A percentile compares a stretch with the other conserved stretches of the same genome.
Conservation (phyloP, 2,329 filamentous ascomycete genomes). For the Macroventuria anomochaeta region DNA sequence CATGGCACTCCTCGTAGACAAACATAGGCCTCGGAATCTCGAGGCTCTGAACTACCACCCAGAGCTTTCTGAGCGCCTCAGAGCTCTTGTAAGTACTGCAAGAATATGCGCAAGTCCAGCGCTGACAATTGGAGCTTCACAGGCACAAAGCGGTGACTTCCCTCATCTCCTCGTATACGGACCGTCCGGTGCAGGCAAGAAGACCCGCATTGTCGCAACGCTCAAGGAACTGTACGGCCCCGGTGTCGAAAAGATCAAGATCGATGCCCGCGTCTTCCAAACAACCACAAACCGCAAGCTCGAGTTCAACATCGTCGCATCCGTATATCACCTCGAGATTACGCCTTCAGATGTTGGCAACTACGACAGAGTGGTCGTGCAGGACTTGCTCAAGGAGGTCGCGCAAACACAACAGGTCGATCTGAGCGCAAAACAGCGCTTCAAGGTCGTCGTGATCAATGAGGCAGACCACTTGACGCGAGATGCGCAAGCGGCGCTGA, state of each 20-base stretch:
- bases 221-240: constrained; percentile 94
- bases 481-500: constrained; percentile 92
- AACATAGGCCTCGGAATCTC: constrained; percentile 73
- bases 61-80: constrained; percentile 85
- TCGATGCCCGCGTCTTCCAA: constrained; percentile 95
- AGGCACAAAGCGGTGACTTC: constrained; percentile 97
- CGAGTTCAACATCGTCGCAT: constrained; percentile 98
- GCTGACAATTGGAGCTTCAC: not conserved
- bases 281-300: constrained; percentile 95
- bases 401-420: constrained; percentile 99
- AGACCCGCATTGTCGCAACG: constrained; percentile 94
- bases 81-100: constrained; percentile 72
- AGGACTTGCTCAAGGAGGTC: constrained; percentile 95
- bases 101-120: not conserved
- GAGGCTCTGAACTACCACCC: constrained; percentile 84
- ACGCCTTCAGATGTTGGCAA: constrained; percentile 96
- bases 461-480: constrained; percentile 93
- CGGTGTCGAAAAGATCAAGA: constrained; percentile 99
- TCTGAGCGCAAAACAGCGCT: constrained; percentile 83
- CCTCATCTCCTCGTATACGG: constrained; percentile 97
- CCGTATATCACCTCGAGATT: constrained; percentile 97
- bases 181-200: constrained; percentile 95
- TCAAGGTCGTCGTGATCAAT: constrained; percentile 99
- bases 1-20: constrained; percentile 72
- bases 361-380: constrained; percentile 94